Evolutionary conservation across 345 rosid genomes (phyloP).

Genomic region (Pistacia vera): DNA sequence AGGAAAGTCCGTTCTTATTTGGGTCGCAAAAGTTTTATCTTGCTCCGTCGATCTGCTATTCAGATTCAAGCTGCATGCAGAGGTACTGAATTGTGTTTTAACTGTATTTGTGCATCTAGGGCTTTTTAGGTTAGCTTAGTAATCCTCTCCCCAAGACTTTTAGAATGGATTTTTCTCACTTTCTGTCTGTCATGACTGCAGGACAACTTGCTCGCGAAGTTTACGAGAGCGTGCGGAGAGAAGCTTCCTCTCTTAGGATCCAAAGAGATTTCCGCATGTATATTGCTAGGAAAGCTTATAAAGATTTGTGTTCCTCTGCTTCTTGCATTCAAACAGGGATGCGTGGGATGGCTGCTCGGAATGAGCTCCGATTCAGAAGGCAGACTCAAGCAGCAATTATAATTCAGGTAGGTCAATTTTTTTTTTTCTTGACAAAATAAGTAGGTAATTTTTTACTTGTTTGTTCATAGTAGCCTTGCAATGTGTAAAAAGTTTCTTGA

Average conservation of each 20-base stretch:
- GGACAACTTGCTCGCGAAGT: conserved; percentile 77
- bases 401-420: conserved; percentile 60
- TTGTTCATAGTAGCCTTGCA: not conserved
- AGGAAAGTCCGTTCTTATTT: conserved; percentile 93
- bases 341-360: conserved; percentile 94
- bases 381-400: conserved; percentile 72
- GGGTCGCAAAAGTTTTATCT: conserved; percentile 64
- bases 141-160: not conserved
- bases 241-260: conserved; percentile 80
- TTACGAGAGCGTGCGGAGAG: conserved; percentile 69
- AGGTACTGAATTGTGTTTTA: conserved; percentile 48
- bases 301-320: conserved; percentile 54
- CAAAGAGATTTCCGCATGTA: conserved; percentile 81
- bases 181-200: conserved; percentile 32
- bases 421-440: not conserved
- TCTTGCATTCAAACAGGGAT: conserved; percentile 77
- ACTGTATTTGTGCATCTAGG: not conserved
- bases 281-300: conserved; percentile 79
- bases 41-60: conserved; percentile 60
- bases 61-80: conserved; percentile 85
- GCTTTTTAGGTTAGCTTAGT: not conserved
- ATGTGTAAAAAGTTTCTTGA: not conserved
- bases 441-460: not conserved
- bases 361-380: conserved; percentile 74
- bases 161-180: not conserved